Base-by-base conservation (phyloP, 768 basidiomycete species). In the Lyophyllum atratum region DNA sequence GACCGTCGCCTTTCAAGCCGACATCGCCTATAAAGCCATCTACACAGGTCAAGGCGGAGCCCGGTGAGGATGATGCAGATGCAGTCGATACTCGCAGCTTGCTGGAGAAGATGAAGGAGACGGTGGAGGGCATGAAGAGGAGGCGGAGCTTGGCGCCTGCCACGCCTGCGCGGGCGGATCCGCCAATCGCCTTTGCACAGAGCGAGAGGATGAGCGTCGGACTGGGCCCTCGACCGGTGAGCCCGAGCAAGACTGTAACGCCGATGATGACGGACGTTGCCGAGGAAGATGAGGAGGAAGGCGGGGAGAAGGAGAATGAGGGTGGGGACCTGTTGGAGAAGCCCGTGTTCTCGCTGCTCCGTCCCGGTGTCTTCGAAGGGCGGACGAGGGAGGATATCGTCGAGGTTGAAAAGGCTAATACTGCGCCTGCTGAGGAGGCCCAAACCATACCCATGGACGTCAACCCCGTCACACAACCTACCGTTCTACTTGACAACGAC, bases 51-150 rank as follows among this genome's bases (percentile, higher is more conserved):
- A 45, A 55, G 45, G 52, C 24, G 14, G 55, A 65, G 40, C 65
- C 63, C 10, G 51, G 56, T 11, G 59, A 60, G 29, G 63, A 67
- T 8, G 69, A 74, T 1, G 74, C 74, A 12, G 73, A 74, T 19
- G 70, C 69, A 40, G 49, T 71, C 19, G 80, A 80, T 58, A 75
- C 80, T 6, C 62, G 74, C 24, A 72, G 70, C 33, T 59, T 83
- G 54, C 62, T 83, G 55, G 80, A 79, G 60, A 76, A 69, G 62
- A 80, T 80, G 80, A 77, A 75, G 64, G 77, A 78, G 64, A 80
- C 75, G 6, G 76, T 80, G 29, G 77, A 77, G 58, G 73, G 68
- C 52, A 80, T 79, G 74, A 81, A 78, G 70, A 73, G 72, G 59
- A 69, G 79, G 55, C 68, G 75, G 52, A 81, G 77, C 54, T 59